Conservation (phyloP, 2,329 filamentous ascomycete species). For the Iodosphaeria phyllophila region DNA sequence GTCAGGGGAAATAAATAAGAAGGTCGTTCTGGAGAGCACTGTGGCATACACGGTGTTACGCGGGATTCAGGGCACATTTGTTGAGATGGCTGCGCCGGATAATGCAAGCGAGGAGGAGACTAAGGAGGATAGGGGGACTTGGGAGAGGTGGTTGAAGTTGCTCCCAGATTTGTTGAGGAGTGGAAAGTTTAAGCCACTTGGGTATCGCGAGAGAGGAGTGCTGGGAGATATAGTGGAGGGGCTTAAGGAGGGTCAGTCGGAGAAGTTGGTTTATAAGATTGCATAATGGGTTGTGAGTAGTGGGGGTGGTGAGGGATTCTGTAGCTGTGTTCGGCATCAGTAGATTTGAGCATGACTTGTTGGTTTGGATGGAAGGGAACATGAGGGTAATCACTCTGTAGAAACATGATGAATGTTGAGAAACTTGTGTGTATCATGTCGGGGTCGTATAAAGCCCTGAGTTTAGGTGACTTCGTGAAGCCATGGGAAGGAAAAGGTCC, state of each 20-base stretch:
- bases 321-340: too few species aligned
- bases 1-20: conserved; percentile 6
- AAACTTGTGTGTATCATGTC: too few species aligned
- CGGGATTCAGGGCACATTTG: too few species aligned
- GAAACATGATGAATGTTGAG: too few species aligned
- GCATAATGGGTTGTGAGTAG: too few species aligned
- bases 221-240: conserved; percentile 11
- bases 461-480: too few species aligned
- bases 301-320: too few species aligned
- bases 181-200: conserved; percentile 13
- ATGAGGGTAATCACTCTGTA: too few species aligned
- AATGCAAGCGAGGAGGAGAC: conserved; percentile 10
- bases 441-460: too few species aligned
- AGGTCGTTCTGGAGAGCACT: conserved; percentile 13
- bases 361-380: too few species aligned
- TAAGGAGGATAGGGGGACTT: conserved; percentile 11
- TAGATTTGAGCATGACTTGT: too few species aligned
- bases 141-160: conserved; percentile 14
- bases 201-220: conserved; percentile 10
- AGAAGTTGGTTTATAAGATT: conserved; percentile 16
- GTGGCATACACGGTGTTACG: conserved; percentile 15
- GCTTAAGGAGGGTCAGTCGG: conserved; percentile 12
- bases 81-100: conserved; percentile 9
- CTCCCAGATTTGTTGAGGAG: conserved; percentile 10
- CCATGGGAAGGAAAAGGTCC: too few species aligned